Evolutionary conservation across 345 rosid genomes (phyloP), one percentile per base, ranked within the genome.

Genomic region (Acer saccharum): DNA sequence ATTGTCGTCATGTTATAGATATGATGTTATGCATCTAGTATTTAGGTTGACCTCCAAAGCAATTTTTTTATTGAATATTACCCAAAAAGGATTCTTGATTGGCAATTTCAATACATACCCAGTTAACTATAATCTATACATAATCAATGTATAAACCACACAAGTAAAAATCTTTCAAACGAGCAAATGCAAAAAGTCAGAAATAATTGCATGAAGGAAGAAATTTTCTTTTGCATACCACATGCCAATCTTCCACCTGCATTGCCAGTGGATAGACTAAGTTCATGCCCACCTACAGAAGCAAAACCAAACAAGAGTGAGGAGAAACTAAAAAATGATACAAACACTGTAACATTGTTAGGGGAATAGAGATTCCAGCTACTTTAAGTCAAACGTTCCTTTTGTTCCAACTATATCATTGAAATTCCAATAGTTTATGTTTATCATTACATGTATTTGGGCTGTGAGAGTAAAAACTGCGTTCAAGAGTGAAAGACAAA

Each of bases 231-330:
- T 25, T 75, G 83, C 87, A 72, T 92, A 96, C 99, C 98, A 80
- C 99, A 96, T 23, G 99, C 99, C 88, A 96, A 84, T 87, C 99
- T 92, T 75, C 99, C 99, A 8, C 99, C 99, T 67, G 99, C 99
- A 75, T 96, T 96, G 65, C 99, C 99, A 25, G 99, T 96, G 86
- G 86, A 82, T 72, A 90, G 87, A 82, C 99, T 96, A 72, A 96
- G 98, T 84, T 96, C 99, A 81, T 93, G 98, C 71, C 99, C 97
- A 76, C 99, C 98, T 95, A 80, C 50, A 89, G 35, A 68, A 63
- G 72, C 78, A 54, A 39, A 76, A 81, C 57, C 71, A 72, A 84
- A 75, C n/a, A 55, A 27, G 52, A 81, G 66, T 75, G 43, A 85
- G 75, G 12, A 27, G 20, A 62, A 10, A 77, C 27, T 11, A 73